Conservation (phyloP, 1,284 basidiomycete species). For the Cutaneotrichosporon sp. region DNA sequence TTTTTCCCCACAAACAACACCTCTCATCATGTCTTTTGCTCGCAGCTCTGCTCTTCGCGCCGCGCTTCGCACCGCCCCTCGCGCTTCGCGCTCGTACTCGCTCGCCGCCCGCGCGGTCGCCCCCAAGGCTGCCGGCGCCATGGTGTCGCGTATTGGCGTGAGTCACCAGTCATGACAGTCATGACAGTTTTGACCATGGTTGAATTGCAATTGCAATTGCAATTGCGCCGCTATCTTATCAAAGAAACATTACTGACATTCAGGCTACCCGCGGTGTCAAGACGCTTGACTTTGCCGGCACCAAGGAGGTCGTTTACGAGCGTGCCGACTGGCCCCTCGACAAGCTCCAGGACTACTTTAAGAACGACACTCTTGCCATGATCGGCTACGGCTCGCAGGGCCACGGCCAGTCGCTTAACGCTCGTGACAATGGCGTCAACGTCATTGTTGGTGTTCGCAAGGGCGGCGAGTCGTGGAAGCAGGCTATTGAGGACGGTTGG, state of each 20-base stretch:
- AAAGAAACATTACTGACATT: slow-evolving; percentile 11
- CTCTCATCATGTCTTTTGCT: slow-evolving; percentile 45
- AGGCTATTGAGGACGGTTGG: slow-evolving; percentile 97
- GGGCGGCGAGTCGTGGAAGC: slow-evolving; percentile 88
- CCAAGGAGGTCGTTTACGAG: slow-evolving; percentile 94
- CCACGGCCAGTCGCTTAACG: slow-evolving; percentile 97
- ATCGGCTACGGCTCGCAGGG: slow-evolving; percentile 98
- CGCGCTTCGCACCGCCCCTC: slow-evolving; percentile 52
- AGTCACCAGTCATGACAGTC: no score
- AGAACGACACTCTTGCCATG: slow-evolving; percentile 97
- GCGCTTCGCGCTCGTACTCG: slow-evolving; percentile 65
- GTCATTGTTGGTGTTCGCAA: slow-evolving; percentile 99
- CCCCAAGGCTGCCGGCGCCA: slow-evolving; percentile 43
- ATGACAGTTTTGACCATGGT: no score
- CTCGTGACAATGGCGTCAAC: slow-evolving; percentile 97
- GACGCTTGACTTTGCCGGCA: slow-evolving; percentile 96
- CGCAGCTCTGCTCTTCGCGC: slow-evolving; percentile 52
- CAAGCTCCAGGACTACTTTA: slow-evolving; percentile 98
- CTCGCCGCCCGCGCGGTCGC: slow-evolving; percentile 58
- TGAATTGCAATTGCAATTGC: no score
- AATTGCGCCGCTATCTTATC: slow-evolving; percentile 4
- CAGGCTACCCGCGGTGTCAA: slow-evolving; percentile 74
- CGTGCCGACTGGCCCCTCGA: slow-evolving; percentile 96
- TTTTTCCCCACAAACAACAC: slow-evolving; percentile 4
- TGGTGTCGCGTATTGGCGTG: slow-evolving; percentile 50